These are phyloP conservation scores for Arctium lappa DNA, from an alignment of 129 eudicot genomes.

Conservation along the genomic window DNA sequence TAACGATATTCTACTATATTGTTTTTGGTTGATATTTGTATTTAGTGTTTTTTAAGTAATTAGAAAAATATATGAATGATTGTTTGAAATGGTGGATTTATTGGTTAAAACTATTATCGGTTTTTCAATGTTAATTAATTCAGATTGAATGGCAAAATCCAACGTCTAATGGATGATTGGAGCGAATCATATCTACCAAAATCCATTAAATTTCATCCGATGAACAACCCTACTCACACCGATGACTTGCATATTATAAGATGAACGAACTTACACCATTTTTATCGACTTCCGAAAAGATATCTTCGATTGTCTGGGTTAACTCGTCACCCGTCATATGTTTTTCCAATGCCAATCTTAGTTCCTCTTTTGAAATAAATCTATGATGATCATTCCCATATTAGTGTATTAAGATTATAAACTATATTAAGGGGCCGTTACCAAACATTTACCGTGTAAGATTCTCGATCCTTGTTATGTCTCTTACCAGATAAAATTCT, in stretches of 20 bases:
- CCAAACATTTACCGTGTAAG: neutral
- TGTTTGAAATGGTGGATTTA: no score
- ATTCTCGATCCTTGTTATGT: neutral
- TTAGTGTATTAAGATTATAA: neutral
- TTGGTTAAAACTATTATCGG: no score
- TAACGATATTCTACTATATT: no score
- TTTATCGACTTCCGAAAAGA: neutral
- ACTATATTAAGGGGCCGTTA: neutral
- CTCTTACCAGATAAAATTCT: neutral
- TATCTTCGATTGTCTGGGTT: neutral
- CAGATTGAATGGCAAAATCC: no score
- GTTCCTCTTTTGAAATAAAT: constrained; percentile 5
- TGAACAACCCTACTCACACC: neutral
- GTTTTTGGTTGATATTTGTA: no score
- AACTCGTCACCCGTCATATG: neutral
- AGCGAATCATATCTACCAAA: no score
- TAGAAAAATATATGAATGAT: no score
- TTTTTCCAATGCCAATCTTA: constrained; percentile 1
- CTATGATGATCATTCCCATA: neutral
- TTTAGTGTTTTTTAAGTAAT: no score
- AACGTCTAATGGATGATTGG: no score
- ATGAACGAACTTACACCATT: constrained; percentile 8
- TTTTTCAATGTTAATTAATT: no score
- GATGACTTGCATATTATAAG: neutral
- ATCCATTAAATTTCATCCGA: neutral